Evolutionary conservation across 495 filamentous ascomycete genomes (phyloP).

Genomic region (Lophium mytilinum): DNA sequence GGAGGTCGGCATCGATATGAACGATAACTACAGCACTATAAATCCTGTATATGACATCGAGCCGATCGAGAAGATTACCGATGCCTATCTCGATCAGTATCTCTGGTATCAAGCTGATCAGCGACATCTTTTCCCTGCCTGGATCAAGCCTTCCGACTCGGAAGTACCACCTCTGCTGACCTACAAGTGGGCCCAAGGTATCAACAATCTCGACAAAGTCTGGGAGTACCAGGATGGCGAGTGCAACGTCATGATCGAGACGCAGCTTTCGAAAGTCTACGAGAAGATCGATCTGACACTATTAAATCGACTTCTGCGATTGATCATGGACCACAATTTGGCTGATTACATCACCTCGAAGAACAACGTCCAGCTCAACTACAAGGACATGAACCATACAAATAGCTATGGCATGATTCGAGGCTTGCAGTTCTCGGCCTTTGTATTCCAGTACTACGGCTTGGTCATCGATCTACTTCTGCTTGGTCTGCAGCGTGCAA

Average conservation of each 20-base stretch:
- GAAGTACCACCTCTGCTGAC: slow-evolving; percentile 95
- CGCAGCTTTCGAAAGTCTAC: slow-evolving; percentile 95
- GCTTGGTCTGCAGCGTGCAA: slow-evolving; percentile 87
- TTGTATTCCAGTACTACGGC: slow-evolving; percentile 99
- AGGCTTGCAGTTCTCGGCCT: slow-evolving; percentile 93
- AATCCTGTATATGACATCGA: slow-evolving; percentile 99
- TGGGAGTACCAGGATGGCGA: slow-evolving; percentile 95
- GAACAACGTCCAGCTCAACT: slow-evolving; percentile 98
- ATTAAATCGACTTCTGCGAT: slow-evolving; percentile 79
- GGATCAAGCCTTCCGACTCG: slow-evolving; percentile 99
- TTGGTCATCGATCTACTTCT: slow-evolving; percentile 90
- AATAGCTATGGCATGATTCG: slow-evolving; percentile 98
- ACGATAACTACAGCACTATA: slow-evolving; percentile 98
- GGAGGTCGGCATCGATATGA: slow-evolving; percentile 99
- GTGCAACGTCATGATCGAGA: slow-evolving; percentile 99
- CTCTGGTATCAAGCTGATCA: slow-evolving; percentile 99
- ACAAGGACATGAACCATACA: slow-evolving; percentile 99
- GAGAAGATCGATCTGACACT: slow-evolving; percentile 98
- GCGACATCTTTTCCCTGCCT: slow-evolving; percentile 93
- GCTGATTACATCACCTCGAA: slow-evolving; percentile 99
- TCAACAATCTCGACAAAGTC: slow-evolving; percentile 97
- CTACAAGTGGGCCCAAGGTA: slow-evolving; percentile 99
- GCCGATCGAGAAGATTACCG: slow-evolving; percentile 99
- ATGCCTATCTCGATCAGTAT: slow-evolving; percentile 98
- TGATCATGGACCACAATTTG: slow-evolving; percentile 99